phyloP scores from a whole-genome alignment of 768 basidiomycete genomes.

The Boletus tylopilopsis region DNA sequence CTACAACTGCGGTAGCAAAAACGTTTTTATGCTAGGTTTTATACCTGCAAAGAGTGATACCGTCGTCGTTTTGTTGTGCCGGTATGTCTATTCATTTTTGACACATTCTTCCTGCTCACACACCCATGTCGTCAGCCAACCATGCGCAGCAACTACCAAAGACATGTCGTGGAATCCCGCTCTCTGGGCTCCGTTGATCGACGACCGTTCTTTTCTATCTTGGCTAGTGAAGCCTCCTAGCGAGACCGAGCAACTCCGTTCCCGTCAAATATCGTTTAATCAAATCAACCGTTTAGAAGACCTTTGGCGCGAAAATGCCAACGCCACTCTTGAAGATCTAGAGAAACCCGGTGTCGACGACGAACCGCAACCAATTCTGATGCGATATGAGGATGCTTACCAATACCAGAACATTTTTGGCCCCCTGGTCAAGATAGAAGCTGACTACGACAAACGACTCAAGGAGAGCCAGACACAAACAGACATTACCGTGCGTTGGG shows the following conservation, averaged over 20 bases:
- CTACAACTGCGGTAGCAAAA: slow-evolving; percentile 99
- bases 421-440: slow-evolving; percentile 98
- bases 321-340: slow-evolving; percentile 92
- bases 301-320: slow-evolving; percentile 94
- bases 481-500: slow-evolving; percentile 95
- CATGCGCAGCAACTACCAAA: slow-evolving; percentile 94
- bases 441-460: slow-evolving; percentile 96
- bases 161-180: slow-evolving; percentile 99
- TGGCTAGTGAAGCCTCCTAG: slow-evolving; percentile 98
- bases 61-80: slow-evolving; percentile 94
- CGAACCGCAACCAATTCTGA: slow-evolving; percentile 88
- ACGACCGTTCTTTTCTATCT: slow-evolving; percentile 97
- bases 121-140: slow-evolving; percentile 59
- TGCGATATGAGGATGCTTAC: slow-evolving; percentile 97
- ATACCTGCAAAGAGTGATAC: slow-evolving; percentile 99
- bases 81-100: slow-evolving; percentile 47
- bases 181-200: slow-evolving; percentile 97
- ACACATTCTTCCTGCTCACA: neutral
- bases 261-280: slow-evolving; percentile 93
- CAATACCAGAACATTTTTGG: slow-evolving; percentile 99
- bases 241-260: slow-evolving; percentile 93
- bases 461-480: slow-evolving; percentile 99
- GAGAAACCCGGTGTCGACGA: slow-evolving; percentile 98
- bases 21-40: slow-evolving; percentile 99
- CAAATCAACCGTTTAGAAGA: slow-evolving; percentile 98